Base-by-base conservation (phyloP, 2,329 filamentous ascomycete genomes). In the Massarina eburnea region DNA sequence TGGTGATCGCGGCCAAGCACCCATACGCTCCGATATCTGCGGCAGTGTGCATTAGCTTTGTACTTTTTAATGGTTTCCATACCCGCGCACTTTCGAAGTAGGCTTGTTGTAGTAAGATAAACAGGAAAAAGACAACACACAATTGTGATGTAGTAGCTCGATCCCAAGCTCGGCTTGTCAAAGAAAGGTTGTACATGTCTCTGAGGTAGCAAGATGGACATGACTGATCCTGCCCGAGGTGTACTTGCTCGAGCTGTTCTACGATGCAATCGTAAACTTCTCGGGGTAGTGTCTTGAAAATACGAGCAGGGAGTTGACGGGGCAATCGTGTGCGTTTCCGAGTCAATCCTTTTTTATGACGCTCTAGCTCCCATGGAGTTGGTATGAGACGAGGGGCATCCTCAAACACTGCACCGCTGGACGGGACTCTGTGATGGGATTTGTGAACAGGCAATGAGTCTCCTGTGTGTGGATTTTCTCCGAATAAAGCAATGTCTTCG, bases 81-180 rank as follows among this genome's bases (percentile, higher is more conserved):
- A n/a, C n/a, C n/a, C n/a, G n/a, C n/a, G n/a, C n/a, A n/a, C n/a
- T 40, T 14, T 6, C 22, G 18, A 39, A 14, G 32, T 6, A n/a
- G n/a, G n/a, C n/a, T n/a, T n/a, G n/a, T n/a, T n/a, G n/a, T n/a
- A n/a, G n/a, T n/a, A n/a, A 40, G 26, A 42, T n/a, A 35, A 15
- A 41, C 2, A 20, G 12, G 46, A 42, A 34, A 45, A 49, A 73
- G 70, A 82, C 74, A 62, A 49, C 54, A 73, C 71, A 83, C 76
- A 83, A 64, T 54, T 70, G 70, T 41, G 68, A 67, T 53, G 74
- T 73, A 9, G 79, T 78, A 12, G 73, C 73, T 50, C 73, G 75
- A 53, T 80, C 75, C 80, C 80, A 84, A n/a, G 73, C 66, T 42
- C 77, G 78, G 52, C 76, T 80, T 15, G 78, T 80, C 49, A 82